These are phyloP conservation scores for Colletotrichum neosansevieriae DNA, from an alignment of 2,329 filamentous ascomycete species.

Conservation along the genomic window DNA sequence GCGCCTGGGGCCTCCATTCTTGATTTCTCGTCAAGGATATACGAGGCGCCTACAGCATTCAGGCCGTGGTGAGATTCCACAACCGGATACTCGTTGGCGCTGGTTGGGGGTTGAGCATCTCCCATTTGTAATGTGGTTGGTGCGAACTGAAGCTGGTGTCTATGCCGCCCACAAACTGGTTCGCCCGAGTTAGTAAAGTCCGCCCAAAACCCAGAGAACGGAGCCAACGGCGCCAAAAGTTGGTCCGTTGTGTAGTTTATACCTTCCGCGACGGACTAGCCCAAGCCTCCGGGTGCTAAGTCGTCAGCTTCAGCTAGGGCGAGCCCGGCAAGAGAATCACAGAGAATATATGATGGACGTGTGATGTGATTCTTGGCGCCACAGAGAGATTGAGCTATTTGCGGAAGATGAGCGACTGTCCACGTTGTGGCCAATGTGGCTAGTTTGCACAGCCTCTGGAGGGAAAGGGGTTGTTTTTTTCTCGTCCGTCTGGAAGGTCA, in stretches of 20 bases:
- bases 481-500: constrained; percentile 25
- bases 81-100: constrained; percentile 40
- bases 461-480: constrained; percentile 1
- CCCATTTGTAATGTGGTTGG: constrained; percentile 47
- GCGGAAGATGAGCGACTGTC: constrained; percentile 33
- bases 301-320: constrained; percentile 17
- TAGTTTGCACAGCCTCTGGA: constrained; percentile 40
- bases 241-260: constrained; percentile 30
- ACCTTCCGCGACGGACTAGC: constrained; percentile 36
- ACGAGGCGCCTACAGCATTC: constrained; percentile 28
- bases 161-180: constrained; percentile 37
- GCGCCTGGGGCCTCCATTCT: constrained; percentile 38
- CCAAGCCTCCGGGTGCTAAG: constrained; percentile 22
- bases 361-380: constrained; percentile 34
- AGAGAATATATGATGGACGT: constrained; percentile 26
- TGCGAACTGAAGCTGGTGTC: constrained; percentile 21
- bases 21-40: constrained; percentile 19
- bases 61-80: constrained; percentile 40
- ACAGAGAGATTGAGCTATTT: constrained; percentile 41
- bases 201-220: not conserved
- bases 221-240: constrained; percentile 24
- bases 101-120: constrained; percentile 47
- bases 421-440: constrained; percentile 40
- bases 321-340: constrained; percentile 22
- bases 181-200: constrained; percentile 20